A percentile compares a stretch with the other conserved stretches of the same genome.
Conservation (phyloP, 2,329 filamentous ascomycete genomes). For the Ophiostoma ips region DNA sequence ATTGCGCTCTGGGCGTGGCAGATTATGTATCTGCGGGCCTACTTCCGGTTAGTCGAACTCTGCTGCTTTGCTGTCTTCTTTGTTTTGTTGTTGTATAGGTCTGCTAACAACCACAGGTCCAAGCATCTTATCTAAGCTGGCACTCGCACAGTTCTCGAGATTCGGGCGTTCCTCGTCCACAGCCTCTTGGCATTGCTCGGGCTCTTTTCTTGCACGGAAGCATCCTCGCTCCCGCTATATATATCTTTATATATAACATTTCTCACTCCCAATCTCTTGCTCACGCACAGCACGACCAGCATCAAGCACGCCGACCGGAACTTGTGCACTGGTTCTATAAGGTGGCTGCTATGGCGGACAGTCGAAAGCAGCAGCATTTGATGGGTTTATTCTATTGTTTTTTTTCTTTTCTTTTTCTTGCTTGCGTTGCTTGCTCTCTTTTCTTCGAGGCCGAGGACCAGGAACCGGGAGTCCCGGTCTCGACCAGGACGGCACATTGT, state of each 20-base stretch:
- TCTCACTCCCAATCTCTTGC: too few relatives aligned
- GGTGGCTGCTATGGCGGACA: not conserved
- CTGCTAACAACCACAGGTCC: slow-evolving; percentile 29
- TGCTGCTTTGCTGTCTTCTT: not conserved
- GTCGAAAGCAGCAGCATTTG: not conserved
- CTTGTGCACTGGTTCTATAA: not conserved
- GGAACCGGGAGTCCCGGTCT: not conserved
- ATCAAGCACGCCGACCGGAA: too few relatives aligned
- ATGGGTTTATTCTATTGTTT: not conserved
- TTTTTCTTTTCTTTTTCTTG: not conserved
- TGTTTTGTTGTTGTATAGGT: too few relatives aligned
- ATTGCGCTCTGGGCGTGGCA: slow-evolving; percentile 88
- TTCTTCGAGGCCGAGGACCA: not conserved
- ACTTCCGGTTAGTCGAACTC: slow-evolving; percentile 55
- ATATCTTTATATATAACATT: not conserved
- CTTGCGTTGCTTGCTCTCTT: not conserved
- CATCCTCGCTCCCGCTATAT: not conserved
- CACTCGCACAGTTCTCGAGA: too few relatives aligned
- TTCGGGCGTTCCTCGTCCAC: too few relatives aligned
- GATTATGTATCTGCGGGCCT: slow-evolving; percentile 91
- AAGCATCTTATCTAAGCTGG: slow-evolving; percentile 62
- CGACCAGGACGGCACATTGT: slow-evolving; percentile 1
- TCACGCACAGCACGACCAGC: not conserved
- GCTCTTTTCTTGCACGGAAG: too few relatives aligned
- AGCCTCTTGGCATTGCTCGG: too few relatives aligned